Conservation (phyloP, 2,329 filamentous ascomycete species). For the Falciphora oryzae region DNA sequence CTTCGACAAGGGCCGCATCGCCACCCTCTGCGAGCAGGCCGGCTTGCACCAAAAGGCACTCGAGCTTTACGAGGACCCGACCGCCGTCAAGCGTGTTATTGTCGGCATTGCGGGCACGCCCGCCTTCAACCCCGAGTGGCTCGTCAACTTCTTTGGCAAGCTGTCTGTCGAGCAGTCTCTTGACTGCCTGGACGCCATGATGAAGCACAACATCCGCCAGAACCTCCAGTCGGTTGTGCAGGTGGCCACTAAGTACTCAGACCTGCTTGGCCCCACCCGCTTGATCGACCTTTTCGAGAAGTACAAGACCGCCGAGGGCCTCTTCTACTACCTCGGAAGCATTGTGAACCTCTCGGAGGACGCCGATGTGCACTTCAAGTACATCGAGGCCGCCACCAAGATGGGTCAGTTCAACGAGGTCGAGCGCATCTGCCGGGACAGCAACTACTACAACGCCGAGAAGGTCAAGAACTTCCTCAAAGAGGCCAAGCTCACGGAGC, state of each 20-base stretch:
- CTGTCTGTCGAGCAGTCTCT: conserved; percentile 93
- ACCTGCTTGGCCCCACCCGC: conserved; percentile 79
- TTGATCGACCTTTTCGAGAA: conserved; percentile 95
- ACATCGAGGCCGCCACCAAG: conserved; percentile 92
- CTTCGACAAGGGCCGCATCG: conserved; percentile 87
- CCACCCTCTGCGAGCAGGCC: conserved; percentile 86
- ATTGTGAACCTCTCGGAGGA: conserved; percentile 97
- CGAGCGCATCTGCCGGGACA: conserved; percentile 94
- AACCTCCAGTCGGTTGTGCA: conserved; percentile 93
- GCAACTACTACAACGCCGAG: conserved; percentile 81
- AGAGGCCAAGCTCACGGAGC: conserved; percentile 86
- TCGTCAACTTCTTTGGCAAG: conserved; percentile 87
- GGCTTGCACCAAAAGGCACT: conserved; percentile 81
- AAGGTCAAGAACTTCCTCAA: conserved; percentile 99
- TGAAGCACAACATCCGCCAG: conserved; percentile 93
- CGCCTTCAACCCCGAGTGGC: conserved; percentile 85
- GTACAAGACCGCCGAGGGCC: conserved; percentile 92
- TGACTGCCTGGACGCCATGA: conserved; percentile 92
- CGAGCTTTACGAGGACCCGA: conserved; percentile 90
- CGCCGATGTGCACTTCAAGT: conserved; percentile 96
- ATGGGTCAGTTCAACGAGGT: conserved; percentile 95
- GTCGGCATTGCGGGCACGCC: conserved; percentile 76
- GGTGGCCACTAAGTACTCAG: conserved; percentile 95
- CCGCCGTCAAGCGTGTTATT: conserved; percentile 82
- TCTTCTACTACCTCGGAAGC: conserved; percentile 97